These are phyloP conservation scores for Stagonosporopsis cucurbitacearum DNA, from an alignment of 2,329 filamentous ascomycete genomes.

Conservation along the genomic window DNA sequence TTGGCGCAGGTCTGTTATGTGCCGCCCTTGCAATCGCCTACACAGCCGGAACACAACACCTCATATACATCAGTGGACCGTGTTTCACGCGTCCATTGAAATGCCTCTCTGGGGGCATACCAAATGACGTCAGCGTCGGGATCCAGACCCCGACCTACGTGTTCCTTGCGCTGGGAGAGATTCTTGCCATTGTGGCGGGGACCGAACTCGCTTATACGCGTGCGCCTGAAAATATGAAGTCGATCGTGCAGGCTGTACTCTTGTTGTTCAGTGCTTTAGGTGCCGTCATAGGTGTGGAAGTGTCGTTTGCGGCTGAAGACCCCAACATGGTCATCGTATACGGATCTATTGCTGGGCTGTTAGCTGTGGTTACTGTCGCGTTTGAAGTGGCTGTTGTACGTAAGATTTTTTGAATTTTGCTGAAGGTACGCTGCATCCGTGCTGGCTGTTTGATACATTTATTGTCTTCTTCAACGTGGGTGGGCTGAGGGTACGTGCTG, in stretches of 20 bases:
- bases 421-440: no score
- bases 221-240: slow-evolving; percentile 48
- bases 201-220: slow-evolving; percentile 51
- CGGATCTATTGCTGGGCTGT: slow-evolving; percentile 10
- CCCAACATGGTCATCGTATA: slow-evolving; percentile 23
- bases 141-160: slow-evolving; percentile 48
- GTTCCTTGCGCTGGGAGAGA: slow-evolving; percentile 47
- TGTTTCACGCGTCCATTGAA: slow-evolving; percentile 46
- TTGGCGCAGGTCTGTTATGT: slow-evolving; percentile 22
- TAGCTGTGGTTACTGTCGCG: background rate
- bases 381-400: background rate
- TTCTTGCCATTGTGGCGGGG: slow-evolving; percentile 48
- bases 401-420: no score
- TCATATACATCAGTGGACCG: slow-evolving; percentile 35
- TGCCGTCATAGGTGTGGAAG: slow-evolving; percentile 26
- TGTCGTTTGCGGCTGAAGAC: slow-evolving; percentile 24
- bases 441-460: no score
- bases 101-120: slow-evolving; percentile 35
- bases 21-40: slow-evolving; percentile 26
- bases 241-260: slow-evolving; percentile 34
- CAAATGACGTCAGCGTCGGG: slow-evolving; percentile 47
- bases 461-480: no score
- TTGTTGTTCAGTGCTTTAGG: slow-evolving; percentile 24
- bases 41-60: slow-evolving; percentile 27
- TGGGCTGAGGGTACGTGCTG: no score